Base-by-base conservation (phyloP, 805 yeast genomes). In the Lachancea fermentati region DNA sequence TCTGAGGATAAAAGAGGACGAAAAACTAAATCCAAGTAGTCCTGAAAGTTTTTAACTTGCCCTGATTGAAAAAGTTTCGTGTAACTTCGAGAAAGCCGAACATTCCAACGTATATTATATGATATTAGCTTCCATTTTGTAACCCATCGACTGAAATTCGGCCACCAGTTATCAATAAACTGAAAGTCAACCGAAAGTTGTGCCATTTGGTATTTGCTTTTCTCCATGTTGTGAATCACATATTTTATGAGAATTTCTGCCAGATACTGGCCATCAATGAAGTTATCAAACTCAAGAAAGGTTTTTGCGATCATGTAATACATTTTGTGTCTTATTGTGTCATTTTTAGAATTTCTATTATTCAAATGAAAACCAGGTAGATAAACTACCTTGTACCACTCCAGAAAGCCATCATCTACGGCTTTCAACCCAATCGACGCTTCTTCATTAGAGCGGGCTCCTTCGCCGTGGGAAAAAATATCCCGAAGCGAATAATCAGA, bases 71-170 rank as follows among this genome's bases (percentile, higher is more conserved):
- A 56, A 26, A 66, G 46, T 5, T 51, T 43, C 0, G 62, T 32
- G 30, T 55, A 67, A 34, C 52, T 49, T 42, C 71, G 58, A 19
- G 61, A 52, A 2, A 67, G 49, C 34, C 62, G 57, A 4, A 67
- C 54, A 25, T 62, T 55, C 71, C 71, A 67, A 14, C 65, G 62
- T 11, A 67, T 57, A 37, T 67, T 67, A 37, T 65, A 63, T 19
- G 70, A 65, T 1, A 66, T 57, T 8, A 67, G 46, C 42, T 62
- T 60, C 55, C 68, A 62, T 41, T 54, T 58, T 6, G 55, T 48
- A 5, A 67, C 43, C 70, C 71, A 67, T 14, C 52, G 39, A 1
- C 68, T 47, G 30, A 67, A 58, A 12, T 57, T 52, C 0, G 41
- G 31, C 71, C 71, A 67, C 62, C 62, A 59, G 37, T 46, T 47